A percentile compares a stretch with the other conserved stretches of the same genome.
These are phyloP conservation scores for Flaveria ramosissima DNA, from an alignment of 129 eudicot species.

Conservation along the genomic window DNA sequence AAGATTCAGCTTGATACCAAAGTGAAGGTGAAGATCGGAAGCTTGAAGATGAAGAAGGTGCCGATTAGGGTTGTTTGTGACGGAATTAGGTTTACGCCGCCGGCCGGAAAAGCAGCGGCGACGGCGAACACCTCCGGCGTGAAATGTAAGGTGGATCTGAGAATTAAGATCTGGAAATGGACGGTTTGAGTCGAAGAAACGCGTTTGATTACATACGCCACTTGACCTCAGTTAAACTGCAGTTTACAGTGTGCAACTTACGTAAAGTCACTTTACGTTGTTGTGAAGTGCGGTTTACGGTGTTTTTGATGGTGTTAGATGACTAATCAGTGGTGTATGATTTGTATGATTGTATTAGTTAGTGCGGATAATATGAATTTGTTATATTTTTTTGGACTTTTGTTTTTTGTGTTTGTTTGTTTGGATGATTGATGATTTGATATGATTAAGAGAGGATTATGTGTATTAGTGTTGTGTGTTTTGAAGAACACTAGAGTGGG, in stretches of 20 bases:
- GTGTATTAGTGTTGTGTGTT: slow-evolving; percentile 17
- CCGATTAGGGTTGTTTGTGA: slow-evolving; percentile 58
- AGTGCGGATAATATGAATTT: neutral
- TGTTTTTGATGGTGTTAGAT: too few relatives aligned
- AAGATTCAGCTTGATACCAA: slow-evolving; percentile 57
- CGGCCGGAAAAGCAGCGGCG: slow-evolving; percentile 49
- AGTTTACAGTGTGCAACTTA: too few relatives aligned
- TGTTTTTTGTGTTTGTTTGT: slow-evolving; percentile 15
- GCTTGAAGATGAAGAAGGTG: slow-evolving; percentile 56
- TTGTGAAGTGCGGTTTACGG: too few relatives aligned
- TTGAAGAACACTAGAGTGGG: neutral
- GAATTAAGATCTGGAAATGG: slow-evolving; percentile 73
- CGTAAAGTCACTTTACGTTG: too few relatives aligned
- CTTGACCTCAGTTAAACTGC: too few relatives aligned
- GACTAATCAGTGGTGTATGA: too few relatives aligned
- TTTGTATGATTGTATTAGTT: too few relatives aligned
- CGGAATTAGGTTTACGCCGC: slow-evolving; percentile 45
- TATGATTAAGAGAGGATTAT: slow-evolving; percentile 18
- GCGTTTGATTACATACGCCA: slow-evolving; percentile 9
- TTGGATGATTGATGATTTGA: neutral
- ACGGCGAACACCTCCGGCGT: slow-evolving; percentile 45
- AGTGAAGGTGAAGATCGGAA: slow-evolving; percentile 59
- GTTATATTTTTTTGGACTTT: neutral
- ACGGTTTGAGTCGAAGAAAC: slow-evolving; percentile 30
- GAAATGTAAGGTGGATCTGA: slow-evolving; percentile 68